Conservation (phyloP, 331 rosid genomes). For the Ulmus americana region DNA sequence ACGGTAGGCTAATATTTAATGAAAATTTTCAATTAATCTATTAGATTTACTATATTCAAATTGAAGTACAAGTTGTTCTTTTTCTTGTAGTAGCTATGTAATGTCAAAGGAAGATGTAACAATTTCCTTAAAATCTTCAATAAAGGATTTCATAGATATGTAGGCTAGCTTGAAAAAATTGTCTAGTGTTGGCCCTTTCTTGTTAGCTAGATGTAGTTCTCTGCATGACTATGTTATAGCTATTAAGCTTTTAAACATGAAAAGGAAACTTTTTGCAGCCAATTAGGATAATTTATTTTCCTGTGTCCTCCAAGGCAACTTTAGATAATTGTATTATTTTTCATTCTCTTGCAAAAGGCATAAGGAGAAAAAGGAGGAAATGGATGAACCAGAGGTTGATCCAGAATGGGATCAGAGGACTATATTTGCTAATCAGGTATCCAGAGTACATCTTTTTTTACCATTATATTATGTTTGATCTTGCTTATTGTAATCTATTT, state of each 20-base stretch:
- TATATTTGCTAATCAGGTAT: constrained; percentile 96
- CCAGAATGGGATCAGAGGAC: constrained; percentile 98
- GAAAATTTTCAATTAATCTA: not conserved
- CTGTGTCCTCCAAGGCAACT: too few species aligned
- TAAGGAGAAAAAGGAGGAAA: constrained; percentile 84
- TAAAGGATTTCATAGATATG: too few species aligned
- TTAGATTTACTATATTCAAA: not conserved
- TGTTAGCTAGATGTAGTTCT: too few species aligned
- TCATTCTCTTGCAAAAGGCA: constrained; percentile 46
- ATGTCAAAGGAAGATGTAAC: not conserved
- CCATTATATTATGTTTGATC: constrained; percentile 3
- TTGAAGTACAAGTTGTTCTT: not conserved
- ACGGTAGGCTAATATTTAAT: constrained; percentile 43
- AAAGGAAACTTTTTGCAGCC: too few species aligned
- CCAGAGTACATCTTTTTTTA: not conserved
- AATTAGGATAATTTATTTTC: too few species aligned
- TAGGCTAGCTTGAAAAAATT: too few species aligned
- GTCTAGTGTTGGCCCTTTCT: too few species aligned
- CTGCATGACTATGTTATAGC: too few species aligned
- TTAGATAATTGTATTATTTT: constrained; percentile 1
- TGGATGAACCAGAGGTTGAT: constrained; percentile 71
- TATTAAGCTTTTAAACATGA: too few species aligned
- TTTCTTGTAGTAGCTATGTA: not conserved
- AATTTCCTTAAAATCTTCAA: not conserved
- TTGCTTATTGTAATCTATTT: too few species aligned